Conservation (phyloP, 306 rosid species). For the Medicago ruthenica region DNA sequence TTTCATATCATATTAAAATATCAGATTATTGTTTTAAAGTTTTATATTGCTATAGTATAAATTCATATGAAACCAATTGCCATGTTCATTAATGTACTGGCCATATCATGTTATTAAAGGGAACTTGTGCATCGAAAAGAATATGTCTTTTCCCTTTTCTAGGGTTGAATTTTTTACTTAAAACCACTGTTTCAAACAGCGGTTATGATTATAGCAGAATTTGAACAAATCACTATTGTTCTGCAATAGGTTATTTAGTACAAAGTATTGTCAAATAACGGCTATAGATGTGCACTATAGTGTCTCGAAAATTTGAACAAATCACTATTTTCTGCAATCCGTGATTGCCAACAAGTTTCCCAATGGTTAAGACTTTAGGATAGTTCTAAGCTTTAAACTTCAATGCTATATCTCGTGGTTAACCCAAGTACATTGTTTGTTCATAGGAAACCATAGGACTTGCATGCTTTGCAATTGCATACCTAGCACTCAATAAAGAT, state of each 20-base stretch:
- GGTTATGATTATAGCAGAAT: not conserved
- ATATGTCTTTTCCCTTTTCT: not conserved
- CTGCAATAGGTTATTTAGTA: not conserved
- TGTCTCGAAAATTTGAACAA: not conserved
- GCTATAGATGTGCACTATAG: not conserved
- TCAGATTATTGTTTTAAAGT: slow-evolving; percentile 14
- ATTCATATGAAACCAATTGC: slow-evolving; percentile 6
- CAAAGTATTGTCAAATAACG: not conserved
- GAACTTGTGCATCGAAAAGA: not conserved
- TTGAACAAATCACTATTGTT: not conserved
- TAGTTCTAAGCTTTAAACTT: slow-evolving; percentile 10
- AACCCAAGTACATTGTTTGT: slow-evolving; percentile 36
- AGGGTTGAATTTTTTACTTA: not conserved
- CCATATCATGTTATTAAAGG: not conserved
- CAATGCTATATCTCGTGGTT: not conserved
- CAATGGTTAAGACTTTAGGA: not conserved
- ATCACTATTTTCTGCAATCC: not conserved
- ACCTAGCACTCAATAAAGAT: slow-evolving; percentile 86
- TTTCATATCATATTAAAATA: slow-evolving; percentile 25
- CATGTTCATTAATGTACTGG: not conserved
- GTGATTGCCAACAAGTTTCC: not conserved
- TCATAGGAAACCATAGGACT: slow-evolving; percentile 88
- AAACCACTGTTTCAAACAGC: not conserved
- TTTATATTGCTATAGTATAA: slow-evolving; percentile 10
- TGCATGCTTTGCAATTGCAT: slow-evolving; percentile 71